Percentiles rank a stretch among this genome's conserved stretches.
Evolutionary conservation across 306 rosid genomes (phyloP).

Genomic region (Glycine latifolia): DNA sequence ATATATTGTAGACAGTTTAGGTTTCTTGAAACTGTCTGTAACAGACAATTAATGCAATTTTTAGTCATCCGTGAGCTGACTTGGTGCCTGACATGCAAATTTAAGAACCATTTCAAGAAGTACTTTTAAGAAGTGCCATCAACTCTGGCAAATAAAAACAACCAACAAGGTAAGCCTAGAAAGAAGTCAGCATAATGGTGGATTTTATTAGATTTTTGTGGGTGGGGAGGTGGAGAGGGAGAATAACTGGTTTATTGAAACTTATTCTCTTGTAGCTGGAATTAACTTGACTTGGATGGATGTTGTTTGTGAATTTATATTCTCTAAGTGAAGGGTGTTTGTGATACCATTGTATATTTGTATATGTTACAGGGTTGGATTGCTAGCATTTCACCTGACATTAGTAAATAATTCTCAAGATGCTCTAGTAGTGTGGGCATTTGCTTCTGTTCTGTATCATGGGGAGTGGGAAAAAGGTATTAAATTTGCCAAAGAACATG

Average conservation of each 20-base stretch:
- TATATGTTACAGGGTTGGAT: constrained; percentile 70
- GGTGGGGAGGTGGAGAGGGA: constrained; percentile 4
- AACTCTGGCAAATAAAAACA: constrained; percentile 6
- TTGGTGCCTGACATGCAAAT: background rate
- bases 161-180: constrained; percentile 3
- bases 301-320: constrained; percentile 35
- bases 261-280: constrained; percentile 27
- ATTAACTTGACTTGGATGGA: constrained; percentile 6
- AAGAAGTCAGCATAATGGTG: background rate
- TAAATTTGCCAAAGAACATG: constrained; percentile 69
- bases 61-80: constrained; percentile 1
- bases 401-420: constrained; percentile 77
- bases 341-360: constrained; percentile 46
- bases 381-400: constrained; percentile 86
- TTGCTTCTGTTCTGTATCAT: constrained; percentile 84
- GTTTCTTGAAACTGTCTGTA: constrained; percentile 16
- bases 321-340: constrained; percentile 32
- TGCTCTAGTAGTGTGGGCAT: constrained; percentile 62
- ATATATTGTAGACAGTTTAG: background rate
- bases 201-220: background rate
- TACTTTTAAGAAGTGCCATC: background rate
- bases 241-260: background rate
- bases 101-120: background rate
- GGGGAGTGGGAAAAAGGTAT: constrained; percentile 79
- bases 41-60: constrained; percentile 11